Conservation (phyloP, 2,329 filamentous ascomycete species). For the Aspergillus ibericus region DNA sequence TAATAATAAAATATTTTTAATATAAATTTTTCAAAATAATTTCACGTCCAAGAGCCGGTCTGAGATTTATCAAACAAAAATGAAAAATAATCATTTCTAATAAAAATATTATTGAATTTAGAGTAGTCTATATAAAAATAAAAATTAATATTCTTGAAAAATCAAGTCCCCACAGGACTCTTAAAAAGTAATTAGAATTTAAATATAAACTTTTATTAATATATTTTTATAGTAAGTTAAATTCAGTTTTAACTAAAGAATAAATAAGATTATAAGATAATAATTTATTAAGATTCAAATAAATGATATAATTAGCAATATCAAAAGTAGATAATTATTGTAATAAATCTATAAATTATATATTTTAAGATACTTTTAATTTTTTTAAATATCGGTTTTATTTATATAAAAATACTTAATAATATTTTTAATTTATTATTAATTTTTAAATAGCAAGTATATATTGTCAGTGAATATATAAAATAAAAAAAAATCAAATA, state of each 20-base stretch:
- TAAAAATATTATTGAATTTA: conserved; percentile 1
- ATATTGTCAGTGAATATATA: too few species aligned
- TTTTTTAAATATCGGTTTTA: too few species aligned
- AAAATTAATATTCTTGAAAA: not conserved
- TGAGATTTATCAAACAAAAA: conserved; percentile 6
- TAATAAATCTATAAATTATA: too few species aligned
- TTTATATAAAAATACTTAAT: too few species aligned
- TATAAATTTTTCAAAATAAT: not conserved
- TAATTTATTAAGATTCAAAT: not conserved
- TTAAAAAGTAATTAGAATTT: not conserved
- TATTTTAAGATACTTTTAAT: too few species aligned
- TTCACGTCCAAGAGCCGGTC: too few species aligned
- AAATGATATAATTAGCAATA: not conserved
- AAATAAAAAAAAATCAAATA: too few species aligned
- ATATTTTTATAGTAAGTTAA: not conserved
- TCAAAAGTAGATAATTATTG: too few species aligned
- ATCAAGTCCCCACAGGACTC: not conserved
- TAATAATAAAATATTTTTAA: not conserved
- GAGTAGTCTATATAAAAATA: not conserved
- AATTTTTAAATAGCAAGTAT: too few species aligned
- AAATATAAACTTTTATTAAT: not conserved
- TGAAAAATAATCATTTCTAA: conserved; percentile 6
- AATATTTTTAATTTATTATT: too few species aligned
- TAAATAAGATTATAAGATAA: not conserved
- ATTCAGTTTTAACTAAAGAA: not conserved